Evolutionary conservation across 2,329 filamentous ascomycete genomes (phyloP).

Genomic region (Cladosporium sp.): DNA sequence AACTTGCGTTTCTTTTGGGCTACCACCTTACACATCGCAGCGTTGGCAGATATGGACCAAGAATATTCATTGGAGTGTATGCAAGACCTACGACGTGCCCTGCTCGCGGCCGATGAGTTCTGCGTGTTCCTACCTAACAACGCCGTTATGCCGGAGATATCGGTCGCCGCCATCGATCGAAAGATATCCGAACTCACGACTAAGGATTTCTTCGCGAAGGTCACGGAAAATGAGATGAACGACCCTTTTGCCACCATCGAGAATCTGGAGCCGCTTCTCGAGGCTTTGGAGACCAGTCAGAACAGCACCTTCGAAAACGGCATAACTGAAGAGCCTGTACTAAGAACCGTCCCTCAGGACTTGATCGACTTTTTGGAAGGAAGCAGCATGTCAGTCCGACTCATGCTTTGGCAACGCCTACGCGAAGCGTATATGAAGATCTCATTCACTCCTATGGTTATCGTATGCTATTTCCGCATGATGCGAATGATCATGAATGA

Average conservation of each 20-base stretch:
- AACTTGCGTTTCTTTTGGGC: conserved; percentile 62
- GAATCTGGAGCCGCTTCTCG: conserved; percentile 84
- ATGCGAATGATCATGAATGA: conserved; percentile 71
- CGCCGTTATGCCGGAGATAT: conserved; percentile 80
- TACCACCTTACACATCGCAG: conserved; percentile 56
- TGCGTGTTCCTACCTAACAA: conserved; percentile 72
- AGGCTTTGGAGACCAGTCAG: conserved; percentile 50
- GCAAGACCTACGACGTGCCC: conserved; percentile 55
- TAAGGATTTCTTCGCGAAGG: conserved; percentile 88
- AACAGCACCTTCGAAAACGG: not conserved
- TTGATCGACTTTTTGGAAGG: conserved; percentile 79
- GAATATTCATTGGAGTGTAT: conserved; percentile 59
- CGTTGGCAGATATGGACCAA: conserved; percentile 51
- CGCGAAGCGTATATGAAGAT: conserved; percentile 83
- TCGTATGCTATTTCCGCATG: conserved; percentile 79
- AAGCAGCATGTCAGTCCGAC: conserved; percentile 73
- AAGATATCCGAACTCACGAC: conserved; percentile 91
- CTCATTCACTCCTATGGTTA: conserved; percentile 77
- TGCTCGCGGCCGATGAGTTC: conserved; percentile 45
- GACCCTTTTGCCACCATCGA: conserved; percentile 85
- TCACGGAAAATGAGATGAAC: conserved; percentile 78
- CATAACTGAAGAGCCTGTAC: not conserved
- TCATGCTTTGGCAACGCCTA: conserved; percentile 89
- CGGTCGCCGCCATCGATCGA: conserved; percentile 73
- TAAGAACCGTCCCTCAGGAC: conserved; percentile 51